These are phyloP conservation scores for Periconia sp. DNA, from an alignment of 2,329 filamentous ascomycete species.

Conservation along the genomic window DNA sequence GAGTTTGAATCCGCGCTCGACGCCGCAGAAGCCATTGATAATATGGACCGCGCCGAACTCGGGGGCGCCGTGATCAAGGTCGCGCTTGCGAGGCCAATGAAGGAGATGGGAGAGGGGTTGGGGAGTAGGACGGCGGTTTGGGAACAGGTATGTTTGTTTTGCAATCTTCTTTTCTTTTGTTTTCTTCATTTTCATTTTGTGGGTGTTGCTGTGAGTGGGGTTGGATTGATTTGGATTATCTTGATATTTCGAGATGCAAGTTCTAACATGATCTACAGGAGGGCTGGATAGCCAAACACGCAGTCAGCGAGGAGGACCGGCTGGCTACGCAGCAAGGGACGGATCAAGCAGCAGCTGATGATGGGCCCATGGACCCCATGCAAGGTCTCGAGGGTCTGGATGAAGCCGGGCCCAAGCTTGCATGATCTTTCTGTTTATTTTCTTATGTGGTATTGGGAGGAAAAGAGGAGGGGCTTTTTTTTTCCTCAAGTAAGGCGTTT, in stretches of 20 bases:
- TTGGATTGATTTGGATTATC: too few relatives aligned
- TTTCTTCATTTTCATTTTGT: slow-evolving; percentile 3
- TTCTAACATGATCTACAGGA: slow-evolving; percentile 61
- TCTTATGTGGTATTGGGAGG: not conserved
- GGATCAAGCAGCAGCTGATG: slow-evolving; percentile 48
- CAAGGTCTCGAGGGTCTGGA: slow-evolving; percentile 91
- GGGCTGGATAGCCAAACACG: slow-evolving; percentile 87
- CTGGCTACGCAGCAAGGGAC: slow-evolving; percentile 60
- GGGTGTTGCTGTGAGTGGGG: too few relatives aligned
- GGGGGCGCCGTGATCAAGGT: slow-evolving; percentile 93
- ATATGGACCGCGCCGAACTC: slow-evolving; percentile 97
- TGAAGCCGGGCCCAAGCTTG: slow-evolving; percentile 85
- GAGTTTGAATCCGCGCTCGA: slow-evolving; percentile 87
- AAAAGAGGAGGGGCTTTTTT: too few relatives aligned
- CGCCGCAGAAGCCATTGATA: slow-evolving; percentile 93
- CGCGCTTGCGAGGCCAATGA: slow-evolving; percentile 86
- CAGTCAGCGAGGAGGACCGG: slow-evolving; percentile 78
- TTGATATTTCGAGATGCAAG: not conserved
- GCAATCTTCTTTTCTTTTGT: not conserved
- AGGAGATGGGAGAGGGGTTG: slow-evolving; percentile 81
- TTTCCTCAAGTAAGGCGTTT: slow-evolving; percentile 1
- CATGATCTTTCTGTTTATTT: not conserved
- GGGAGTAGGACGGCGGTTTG: slow-evolving; percentile 93
- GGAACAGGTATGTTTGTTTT: slow-evolving; percentile 75
- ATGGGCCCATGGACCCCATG: slow-evolving; percentile 80